Conservation (phyloP, 805 yeast genomes). For the Cyberlindnera japonica region DNA sequence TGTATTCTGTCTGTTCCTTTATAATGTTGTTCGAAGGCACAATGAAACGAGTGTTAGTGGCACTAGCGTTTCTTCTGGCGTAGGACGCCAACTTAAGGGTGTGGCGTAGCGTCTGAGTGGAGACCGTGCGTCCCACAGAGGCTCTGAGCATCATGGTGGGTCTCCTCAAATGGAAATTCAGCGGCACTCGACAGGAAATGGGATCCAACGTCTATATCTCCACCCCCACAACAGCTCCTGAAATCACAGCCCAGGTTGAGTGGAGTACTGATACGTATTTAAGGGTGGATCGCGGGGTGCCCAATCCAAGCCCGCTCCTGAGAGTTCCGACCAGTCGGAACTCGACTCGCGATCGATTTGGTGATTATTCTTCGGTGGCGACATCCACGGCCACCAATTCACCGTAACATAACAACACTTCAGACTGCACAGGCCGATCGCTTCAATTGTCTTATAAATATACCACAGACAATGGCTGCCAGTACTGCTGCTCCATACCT, state of each 20-base stretch:
- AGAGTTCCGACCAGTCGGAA: too few relatives aligned
- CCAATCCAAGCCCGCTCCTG: background rate
- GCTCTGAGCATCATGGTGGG: background rate
- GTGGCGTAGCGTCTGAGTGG: background rate
- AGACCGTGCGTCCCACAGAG: background rate
- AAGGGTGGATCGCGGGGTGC: background rate
- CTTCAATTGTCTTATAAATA: background rate
- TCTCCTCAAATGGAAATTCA: too few relatives aligned
- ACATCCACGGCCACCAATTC: background rate
- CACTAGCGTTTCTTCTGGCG: conserved; percentile 13
- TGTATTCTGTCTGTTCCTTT: conserved; percentile 33
- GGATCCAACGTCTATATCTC: too few relatives aligned
- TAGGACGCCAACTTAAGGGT: background rate
- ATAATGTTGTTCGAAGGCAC: conserved; percentile 18
- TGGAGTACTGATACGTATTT: too few relatives aligned
- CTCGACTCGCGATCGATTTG: too few relatives aligned
- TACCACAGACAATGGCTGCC: conserved; percentile 13
- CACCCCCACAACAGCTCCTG: too few relatives aligned
- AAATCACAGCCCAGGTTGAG: too few relatives aligned
- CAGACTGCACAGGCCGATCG: background rate
- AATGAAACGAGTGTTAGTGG: conserved; percentile 14
- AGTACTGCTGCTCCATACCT: conserved; percentile 83
- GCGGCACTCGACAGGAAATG: too few relatives aligned
- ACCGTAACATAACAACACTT: background rate
- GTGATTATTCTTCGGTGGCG: background rate